phyloP scores from a whole-genome alignment of 805 yeast species.

The Grigorovia jiainica region DNA sequence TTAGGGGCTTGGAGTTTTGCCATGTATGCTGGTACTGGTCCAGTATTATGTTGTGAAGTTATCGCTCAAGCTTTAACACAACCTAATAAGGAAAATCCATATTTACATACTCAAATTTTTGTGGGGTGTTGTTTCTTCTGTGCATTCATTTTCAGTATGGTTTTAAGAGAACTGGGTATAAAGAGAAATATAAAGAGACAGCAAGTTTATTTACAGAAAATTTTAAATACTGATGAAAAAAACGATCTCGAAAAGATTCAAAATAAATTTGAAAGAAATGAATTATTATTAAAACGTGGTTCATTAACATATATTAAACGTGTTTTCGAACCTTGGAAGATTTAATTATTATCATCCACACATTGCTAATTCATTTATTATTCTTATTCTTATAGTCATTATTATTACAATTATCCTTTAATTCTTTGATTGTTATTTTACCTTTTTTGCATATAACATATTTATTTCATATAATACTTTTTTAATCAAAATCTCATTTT shows the following conservation, averaged over 20 bases:
- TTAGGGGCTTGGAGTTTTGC: conserved; percentile 33
- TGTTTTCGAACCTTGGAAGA: conserved; percentile 19
- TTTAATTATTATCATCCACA: conserved; percentile 7
- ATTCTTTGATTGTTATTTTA: no score
- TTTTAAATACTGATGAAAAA: background rate
- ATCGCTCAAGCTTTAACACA: conserved; percentile 42
- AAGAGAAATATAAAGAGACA: conserved; percentile 21
- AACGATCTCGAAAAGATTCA: background rate
- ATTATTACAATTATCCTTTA: no score
- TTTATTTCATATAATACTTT: no score
- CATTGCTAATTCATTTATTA: background rate
- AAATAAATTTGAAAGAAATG: conserved; percentile 6
- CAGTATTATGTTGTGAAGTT: conserved; percentile 40
- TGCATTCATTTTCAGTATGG: conserved; percentile 34
- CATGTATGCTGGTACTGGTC: conserved; percentile 23
- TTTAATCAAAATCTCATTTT: no score
- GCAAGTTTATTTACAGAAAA: background rate
- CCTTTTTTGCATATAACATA: background rate
- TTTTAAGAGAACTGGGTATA: conserved; percentile 41
- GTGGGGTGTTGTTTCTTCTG: conserved; percentile 42
- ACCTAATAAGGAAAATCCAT: conserved; percentile 33
- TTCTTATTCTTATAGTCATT: no score
- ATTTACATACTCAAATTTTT: conserved; percentile 50
- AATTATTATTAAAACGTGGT: conserved; percentile 12
- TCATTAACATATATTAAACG: conserved; percentile 17